Evolutionary conservation across 1,139 yeast species (phyloP).

Genomic region (Taphrina confusa): DNA sequence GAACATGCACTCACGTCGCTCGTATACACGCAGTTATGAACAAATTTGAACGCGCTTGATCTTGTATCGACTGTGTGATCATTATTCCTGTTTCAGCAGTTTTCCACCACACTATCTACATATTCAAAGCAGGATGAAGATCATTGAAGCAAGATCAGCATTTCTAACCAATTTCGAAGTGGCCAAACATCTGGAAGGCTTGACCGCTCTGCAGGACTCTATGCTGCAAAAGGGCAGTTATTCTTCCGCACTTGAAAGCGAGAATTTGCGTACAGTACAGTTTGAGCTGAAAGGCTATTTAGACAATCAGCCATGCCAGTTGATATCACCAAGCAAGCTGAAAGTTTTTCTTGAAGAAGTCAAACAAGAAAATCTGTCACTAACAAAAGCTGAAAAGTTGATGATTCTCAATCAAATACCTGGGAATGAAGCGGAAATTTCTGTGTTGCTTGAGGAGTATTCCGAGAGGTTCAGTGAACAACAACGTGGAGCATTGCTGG

Average conservation of each 20-base stretch:
- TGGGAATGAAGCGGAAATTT: slow-evolving; percentile 31
- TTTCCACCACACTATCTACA: no score
- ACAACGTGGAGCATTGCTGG: slow-evolving; percentile 16
- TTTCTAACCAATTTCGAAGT: slow-evolving; percentile 36
- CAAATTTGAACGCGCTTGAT: no score
- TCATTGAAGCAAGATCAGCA: slow-evolving; percentile 31
- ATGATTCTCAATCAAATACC: slow-evolving; percentile 35
- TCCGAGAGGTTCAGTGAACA: slow-evolving; percentile 31
- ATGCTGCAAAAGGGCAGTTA: slow-evolving; percentile 20
- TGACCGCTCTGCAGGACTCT: slow-evolving; percentile 26
- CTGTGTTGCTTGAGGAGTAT: slow-evolving; percentile 34
- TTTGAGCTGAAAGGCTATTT: slow-evolving; percentile 31
- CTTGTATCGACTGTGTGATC: no score
- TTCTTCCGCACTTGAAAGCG: slow-evolving; percentile 28
- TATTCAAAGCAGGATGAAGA: slow-evolving; percentile 26
- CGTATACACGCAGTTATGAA: no score
- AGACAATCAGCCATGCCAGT: slow-evolving; percentile 10
- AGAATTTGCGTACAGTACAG: slow-evolving; percentile 36
- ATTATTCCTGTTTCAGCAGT: no score
- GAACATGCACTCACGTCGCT: no score
- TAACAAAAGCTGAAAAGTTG: slow-evolving; percentile 36
- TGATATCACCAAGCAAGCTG: slow-evolving; percentile 4
- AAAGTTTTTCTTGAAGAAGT: background rate
- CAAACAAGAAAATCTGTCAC: background rate
- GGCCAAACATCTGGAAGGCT: slow-evolving; percentile 24